These are phyloP conservation scores for Aspergillus sp. DNA, from an alignment of 2,329 filamentous ascomycete species.

Conservation along the genomic window DNA sequence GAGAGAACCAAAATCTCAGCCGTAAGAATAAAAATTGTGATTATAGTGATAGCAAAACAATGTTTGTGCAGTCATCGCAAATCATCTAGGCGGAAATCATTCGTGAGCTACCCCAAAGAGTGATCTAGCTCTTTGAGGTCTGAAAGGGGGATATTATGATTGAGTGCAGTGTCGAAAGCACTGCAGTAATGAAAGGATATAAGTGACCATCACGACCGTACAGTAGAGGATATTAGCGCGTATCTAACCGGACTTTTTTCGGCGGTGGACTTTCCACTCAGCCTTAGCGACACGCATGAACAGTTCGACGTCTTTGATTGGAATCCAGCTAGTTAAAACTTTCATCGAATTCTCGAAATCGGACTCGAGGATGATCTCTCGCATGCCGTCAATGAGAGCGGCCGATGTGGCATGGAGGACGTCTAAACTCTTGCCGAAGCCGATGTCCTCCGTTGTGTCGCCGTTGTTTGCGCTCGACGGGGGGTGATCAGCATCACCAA, in stretches of 20 bases:
- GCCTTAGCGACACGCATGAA: conserved; percentile 86
- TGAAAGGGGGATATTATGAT: conserved; percentile 2
- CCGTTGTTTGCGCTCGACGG: conserved; percentile 17
- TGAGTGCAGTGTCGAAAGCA: neutral
- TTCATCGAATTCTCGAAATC: conserved; percentile 99
- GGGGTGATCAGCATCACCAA: conserved; percentile 66
- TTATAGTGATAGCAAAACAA: conserved; percentile 11
- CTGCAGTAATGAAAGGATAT: neutral
- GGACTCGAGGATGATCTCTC: conserved; percentile 83
- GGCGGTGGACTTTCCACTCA: conserved; percentile 73
- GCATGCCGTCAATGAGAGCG: conserved; percentile 84
- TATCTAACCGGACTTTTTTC: conserved; percentile 39
- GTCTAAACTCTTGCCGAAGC: conserved; percentile 69
- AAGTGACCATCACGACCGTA: neutral
- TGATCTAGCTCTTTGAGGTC: neutral
- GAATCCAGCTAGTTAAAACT: conserved; percentile 88
- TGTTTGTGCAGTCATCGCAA: conserved; percentile 16
- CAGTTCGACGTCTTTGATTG: conserved; percentile 88
- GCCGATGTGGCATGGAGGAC: conserved; percentile 87
- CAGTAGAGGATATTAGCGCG: neutral
- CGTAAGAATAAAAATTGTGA: conserved; percentile 4
- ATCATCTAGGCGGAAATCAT: conserved; percentile 16
- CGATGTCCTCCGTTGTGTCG: conserved; percentile 24
- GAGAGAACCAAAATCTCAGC: conserved; percentile 1
- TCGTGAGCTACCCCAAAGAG: neutral